Evolutionary conservation across 176 grass and related monocot species (phyloP).

Genomic region (Urochloa ruziziensis): DNA sequence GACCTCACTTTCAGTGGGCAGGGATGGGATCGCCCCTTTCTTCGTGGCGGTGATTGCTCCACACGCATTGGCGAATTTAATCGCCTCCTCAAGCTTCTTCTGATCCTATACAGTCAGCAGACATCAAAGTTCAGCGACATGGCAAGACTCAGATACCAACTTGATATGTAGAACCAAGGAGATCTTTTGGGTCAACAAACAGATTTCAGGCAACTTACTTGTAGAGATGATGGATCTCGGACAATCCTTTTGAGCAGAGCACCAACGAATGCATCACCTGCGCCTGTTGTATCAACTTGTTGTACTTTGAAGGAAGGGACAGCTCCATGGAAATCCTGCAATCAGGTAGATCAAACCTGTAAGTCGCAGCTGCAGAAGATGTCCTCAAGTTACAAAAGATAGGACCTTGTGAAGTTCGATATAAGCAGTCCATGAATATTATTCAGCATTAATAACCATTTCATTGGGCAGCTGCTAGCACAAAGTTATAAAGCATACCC

Average conservation of each 20-base stretch:
- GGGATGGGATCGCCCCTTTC: slow-evolving; percentile 86
- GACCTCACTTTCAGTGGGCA: slow-evolving; percentile 58
- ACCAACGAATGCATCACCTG: slow-evolving; percentile 84
- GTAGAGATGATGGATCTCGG: slow-evolving; percentile 34
- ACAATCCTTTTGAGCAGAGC: slow-evolving; percentile 60
- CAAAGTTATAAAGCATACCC: slow-evolving; percentile 50
- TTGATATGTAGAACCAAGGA: not conserved
- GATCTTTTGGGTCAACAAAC: not conserved
- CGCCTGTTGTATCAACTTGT: slow-evolving; percentile 79
- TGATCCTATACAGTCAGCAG: slow-evolving; percentile 59
- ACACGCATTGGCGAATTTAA: slow-evolving; percentile 78
- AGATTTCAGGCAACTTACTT: slow-evolving; percentile 33
- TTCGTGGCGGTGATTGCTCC: slow-evolving; percentile 85
- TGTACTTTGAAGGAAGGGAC: slow-evolving; percentile 62
- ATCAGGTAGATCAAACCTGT: not conserved
- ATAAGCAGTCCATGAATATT: not conserved
- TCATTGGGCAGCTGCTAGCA: not conserved
- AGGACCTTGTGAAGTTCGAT: not conserved
- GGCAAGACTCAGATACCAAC: not conserved
- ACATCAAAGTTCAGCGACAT: not conserved
- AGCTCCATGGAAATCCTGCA: slow-evolving; percentile 59
- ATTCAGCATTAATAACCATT: slow-evolving; percentile 6
- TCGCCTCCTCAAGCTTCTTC: slow-evolving; percentile 54
- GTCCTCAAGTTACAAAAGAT: not conserved
- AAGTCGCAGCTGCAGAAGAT: not conserved